A percentile compares a stretch with the other conserved stretches of the same genome.
These are phyloP conservation scores for Penicillium fimorum DNA, from an alignment of 495 filamentous ascomycete species.

Conservation along the genomic window DNA sequence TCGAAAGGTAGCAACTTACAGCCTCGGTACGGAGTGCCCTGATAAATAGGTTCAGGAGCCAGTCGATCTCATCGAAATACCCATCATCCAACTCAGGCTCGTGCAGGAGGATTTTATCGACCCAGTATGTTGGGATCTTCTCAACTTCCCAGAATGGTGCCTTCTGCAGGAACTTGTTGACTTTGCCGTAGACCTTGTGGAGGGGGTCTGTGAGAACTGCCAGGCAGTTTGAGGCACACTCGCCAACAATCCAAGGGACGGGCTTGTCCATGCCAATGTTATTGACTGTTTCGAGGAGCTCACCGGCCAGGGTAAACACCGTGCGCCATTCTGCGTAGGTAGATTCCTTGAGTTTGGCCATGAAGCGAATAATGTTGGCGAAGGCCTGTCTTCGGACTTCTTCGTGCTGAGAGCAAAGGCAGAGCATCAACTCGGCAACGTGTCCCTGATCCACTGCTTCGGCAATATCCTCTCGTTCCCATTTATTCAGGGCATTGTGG, in stretches of 20 bases:
- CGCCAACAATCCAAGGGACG: constrained; percentile 68
- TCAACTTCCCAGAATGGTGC: constrained; percentile 70
- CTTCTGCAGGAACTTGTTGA: constrained; percentile 79
- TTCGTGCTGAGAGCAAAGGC: constrained; percentile 69
- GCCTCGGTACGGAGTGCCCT: constrained; percentile 61
- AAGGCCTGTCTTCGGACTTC: constrained; percentile 78
- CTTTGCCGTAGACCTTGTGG: constrained; percentile 80
- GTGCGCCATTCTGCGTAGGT: constrained; percentile 74
- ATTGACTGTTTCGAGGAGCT: constrained; percentile 71
- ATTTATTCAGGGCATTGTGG: constrained; percentile 51
- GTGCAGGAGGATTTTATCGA: constrained; percentile 68
- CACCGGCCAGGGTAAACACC: constrained; percentile 70
- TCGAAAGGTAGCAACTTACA: constrained; percentile 33
- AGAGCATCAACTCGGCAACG: constrained; percentile 63
- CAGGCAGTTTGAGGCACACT: constrained; percentile 70
- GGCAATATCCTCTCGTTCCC: constrained; percentile 71
- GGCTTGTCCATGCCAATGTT: constrained; percentile 52
- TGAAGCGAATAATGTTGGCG: constrained; percentile 61
- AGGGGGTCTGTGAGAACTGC: constrained; percentile 70
- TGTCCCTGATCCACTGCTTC: constrained; percentile 72
- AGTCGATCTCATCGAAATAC: constrained; percentile 72
- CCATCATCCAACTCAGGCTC: constrained; percentile 70
- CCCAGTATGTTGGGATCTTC: constrained; percentile 70
- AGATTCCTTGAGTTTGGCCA: constrained; percentile 64
- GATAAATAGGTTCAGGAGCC: constrained; percentile 76